These are phyloP conservation scores for Arxiozyma slooffiae DNA, from an alignment of 1,139 yeast species.

Conservation along the genomic window DNA sequence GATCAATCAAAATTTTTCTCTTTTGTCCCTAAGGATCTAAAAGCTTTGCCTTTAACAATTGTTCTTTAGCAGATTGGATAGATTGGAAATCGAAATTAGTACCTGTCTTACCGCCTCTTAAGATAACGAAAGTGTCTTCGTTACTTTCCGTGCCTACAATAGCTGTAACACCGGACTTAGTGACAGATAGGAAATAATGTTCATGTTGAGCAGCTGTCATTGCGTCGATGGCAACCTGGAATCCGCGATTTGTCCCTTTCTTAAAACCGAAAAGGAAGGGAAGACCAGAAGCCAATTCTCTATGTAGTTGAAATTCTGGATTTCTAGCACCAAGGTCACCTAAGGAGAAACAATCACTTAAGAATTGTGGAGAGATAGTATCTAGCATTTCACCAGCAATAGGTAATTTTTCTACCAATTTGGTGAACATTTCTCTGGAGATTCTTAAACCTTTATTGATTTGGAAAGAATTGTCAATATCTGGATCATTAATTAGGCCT, in stretches of 20 bases:
- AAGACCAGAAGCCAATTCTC: slow-evolving; percentile 90
- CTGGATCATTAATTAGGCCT: slow-evolving; percentile 95
- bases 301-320: slow-evolving; percentile 91
- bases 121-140: slow-evolving; percentile 77
- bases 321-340: slow-evolving; percentile 99
- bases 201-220: slow-evolving; percentile 86
- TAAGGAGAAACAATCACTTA: slow-evolving; percentile 78
- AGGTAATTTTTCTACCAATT: slow-evolving; percentile 72
- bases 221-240: slow-evolving; percentile 90
- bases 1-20: slow-evolving; percentile 91
- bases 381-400: slow-evolving; percentile 98
- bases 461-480: slow-evolving; percentile 85
- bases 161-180: slow-evolving; percentile 91
- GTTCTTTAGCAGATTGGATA: slow-evolving; percentile 58
- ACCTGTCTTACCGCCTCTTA: slow-evolving; percentile 91
- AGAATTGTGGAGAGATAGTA: slow-evolving; percentile 89
- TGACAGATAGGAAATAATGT: slow-evolving; percentile 88
- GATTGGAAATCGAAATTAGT: slow-evolving; percentile 77
- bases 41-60: slow-evolving; percentile 50
- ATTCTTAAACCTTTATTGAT: slow-evolving; percentile 90
- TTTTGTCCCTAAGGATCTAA: slow-evolving; percentile 41
- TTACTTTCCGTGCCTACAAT: slow-evolving; percentile 94
- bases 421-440: slow-evolving; percentile 76
- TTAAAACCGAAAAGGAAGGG: slow-evolving; percentile 97
- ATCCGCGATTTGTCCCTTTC: slow-evolving; percentile 90